These are phyloP conservation scores for Leccinum pellstonianum DNA, from an alignment of 768 basidiomycete genomes.

Conservation along the genomic window DNA sequence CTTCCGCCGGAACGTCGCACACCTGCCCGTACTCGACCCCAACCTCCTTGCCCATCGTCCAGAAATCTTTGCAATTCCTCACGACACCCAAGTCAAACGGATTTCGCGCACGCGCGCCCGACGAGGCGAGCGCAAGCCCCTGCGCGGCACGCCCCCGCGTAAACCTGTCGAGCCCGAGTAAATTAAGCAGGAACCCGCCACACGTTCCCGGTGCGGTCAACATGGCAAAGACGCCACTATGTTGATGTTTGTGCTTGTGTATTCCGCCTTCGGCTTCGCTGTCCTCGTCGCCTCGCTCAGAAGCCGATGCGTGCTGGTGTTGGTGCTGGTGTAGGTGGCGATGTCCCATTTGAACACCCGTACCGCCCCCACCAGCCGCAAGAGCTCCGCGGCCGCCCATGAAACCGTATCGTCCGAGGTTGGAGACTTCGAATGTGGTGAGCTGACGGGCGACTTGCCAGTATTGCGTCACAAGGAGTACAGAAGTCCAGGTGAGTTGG, in stretches of 20 bases:
- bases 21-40: slow-evolving; percentile 88
- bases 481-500: slow-evolving; percentile 91
- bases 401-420: slow-evolving; percentile 92
- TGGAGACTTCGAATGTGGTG: slow-evolving; percentile 94
- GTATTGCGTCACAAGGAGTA: slow-evolving; percentile 81
- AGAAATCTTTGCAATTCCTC: slow-evolving; percentile 90
- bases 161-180: slow-evolving; percentile 92
- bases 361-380: slow-evolving; percentile 50
- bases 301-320: slow-evolving; percentile 27
- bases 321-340: slow-evolving; percentile 42
- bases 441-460: slow-evolving; percentile 95
- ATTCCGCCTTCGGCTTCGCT: slow-evolving; percentile 31
- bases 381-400: slow-evolving; percentile 90
- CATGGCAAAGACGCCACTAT: slow-evolving; percentile 36
- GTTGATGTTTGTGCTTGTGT: slow-evolving; percentile 48
- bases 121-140: slow-evolving; percentile 69
- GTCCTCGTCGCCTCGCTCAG: slow-evolving; percentile 50
- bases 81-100: slow-evolving; percentile 86
- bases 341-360: slow-evolving; percentile 70
- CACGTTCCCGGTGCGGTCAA: slow-evolving; percentile 34
- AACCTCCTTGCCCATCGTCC: slow-evolving; percentile 80
- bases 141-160: slow-evolving; percentile 87
- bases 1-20: slow-evolving; percentile 88
- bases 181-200: slow-evolving; percentile 74
- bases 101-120: slow-evolving; percentile 65